phyloP scores from a whole-genome alignment of 2,329 filamentous ascomycete genomes.

The Penicillium crustosum region DNA sequence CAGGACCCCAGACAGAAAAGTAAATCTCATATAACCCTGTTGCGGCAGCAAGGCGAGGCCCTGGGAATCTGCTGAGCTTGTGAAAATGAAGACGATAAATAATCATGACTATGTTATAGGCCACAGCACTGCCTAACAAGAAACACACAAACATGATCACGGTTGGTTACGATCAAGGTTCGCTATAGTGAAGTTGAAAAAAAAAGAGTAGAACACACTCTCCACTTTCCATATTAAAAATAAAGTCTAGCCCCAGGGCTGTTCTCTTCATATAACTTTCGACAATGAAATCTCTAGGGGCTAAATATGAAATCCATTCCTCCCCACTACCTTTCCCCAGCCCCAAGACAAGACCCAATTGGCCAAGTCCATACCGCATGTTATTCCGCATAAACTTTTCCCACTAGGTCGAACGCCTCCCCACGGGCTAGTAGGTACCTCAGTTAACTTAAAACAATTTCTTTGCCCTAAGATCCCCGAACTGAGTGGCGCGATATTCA shows the following conservation, averaged over 20 bases:
- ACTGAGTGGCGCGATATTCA: neutral
- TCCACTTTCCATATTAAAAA: neutral
- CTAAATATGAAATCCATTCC: neutral
- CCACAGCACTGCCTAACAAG: constrained; percentile 21
- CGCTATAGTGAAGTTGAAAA: neutral
- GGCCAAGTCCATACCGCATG: constrained; percentile 7
- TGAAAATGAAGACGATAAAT: constrained; percentile 27
- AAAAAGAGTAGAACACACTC: neutral
- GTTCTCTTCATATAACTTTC: constrained; percentile 1
- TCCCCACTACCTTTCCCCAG: neutral
- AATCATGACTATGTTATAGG: constrained; percentile 20
- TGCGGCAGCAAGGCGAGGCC: constrained; percentile 22
- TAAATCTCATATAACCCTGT: constrained; percentile 26
- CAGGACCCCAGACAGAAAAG: constrained; percentile 17
- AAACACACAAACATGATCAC: constrained; percentile 20
- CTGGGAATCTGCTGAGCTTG: constrained; percentile 21
- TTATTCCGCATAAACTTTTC: neutral
- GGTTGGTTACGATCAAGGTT: neutral
- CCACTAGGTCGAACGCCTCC: neutral
- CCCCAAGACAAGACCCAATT: neutral
- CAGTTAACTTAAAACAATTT: neutral
- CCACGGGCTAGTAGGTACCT: neutral
- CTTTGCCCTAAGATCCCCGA: neutral
- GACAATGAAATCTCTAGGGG: neutral
- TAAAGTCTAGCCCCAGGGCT: neutral